phyloP scores from a whole-genome alignment of 306 rosid genomes.

The Delonix regia region DNA sequence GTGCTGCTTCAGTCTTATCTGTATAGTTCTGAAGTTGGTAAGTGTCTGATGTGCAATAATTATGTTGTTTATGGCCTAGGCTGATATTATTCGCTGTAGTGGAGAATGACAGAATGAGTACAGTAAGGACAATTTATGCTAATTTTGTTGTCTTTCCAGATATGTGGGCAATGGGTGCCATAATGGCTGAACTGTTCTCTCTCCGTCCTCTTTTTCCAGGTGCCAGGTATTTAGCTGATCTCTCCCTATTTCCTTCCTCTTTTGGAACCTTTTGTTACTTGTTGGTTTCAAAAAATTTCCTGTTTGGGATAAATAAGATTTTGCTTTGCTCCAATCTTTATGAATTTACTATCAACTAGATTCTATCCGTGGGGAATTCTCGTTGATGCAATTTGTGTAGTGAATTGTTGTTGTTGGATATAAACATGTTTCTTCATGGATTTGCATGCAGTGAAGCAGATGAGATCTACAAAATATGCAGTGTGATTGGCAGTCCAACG shows the following conservation, averaged over 20 bases:
- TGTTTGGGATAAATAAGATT: not conserved
- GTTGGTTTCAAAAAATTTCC: not conserved
- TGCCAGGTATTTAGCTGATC: constrained; percentile 54
- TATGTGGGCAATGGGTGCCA: constrained; percentile 99
- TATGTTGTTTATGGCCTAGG: constrained; percentile 11
- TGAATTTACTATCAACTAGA: not conserved
- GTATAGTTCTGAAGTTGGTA: constrained; percentile 91
- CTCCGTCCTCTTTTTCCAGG: constrained; percentile 98
- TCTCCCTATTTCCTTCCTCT: too few relatives aligned
- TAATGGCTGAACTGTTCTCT: constrained; percentile 88
- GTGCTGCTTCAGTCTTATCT: constrained; percentile 92
- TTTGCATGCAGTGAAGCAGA: constrained; percentile 76
- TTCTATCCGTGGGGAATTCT: not conserved
- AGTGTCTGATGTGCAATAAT: constrained; percentile 39
- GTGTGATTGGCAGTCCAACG: constrained; percentile 89
- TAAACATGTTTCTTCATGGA: constrained; percentile 18
- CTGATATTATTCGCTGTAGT: not conserved
- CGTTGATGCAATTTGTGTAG: constrained; percentile 2
- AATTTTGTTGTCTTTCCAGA: constrained; percentile 46
- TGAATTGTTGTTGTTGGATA: constrained; percentile 2
- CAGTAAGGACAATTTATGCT: constrained; percentile 11
- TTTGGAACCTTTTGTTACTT: not conserved
- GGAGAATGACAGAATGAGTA: constrained; percentile 17
- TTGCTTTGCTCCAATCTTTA: not conserved
- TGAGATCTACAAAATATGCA: constrained; percentile 90